phyloP scores from a whole-genome alignment of 2,329 filamentous ascomycete genomes.

The Claviceps sp. region DNA sequence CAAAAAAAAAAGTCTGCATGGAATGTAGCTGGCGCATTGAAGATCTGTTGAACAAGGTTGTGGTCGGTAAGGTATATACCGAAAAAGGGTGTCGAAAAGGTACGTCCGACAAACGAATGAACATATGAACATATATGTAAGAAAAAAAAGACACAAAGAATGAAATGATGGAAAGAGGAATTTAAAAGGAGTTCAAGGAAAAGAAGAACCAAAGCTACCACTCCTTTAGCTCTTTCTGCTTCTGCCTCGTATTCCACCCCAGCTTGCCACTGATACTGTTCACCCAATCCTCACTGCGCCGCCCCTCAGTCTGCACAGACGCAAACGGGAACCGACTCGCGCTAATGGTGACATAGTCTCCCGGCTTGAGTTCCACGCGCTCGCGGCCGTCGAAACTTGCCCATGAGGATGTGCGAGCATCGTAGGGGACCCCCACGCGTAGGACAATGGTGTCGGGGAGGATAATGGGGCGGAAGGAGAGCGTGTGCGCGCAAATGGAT shows the following conservation, averaged over 20 bases:
- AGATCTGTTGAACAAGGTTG: too few relatives aligned
- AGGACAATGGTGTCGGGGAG: slow-evolving; percentile 92
- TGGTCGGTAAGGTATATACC: too few relatives aligned
- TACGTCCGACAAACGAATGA: too few relatives aligned
- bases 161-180: too few relatives aligned
- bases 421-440: slow-evolving; percentile 85
- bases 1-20: too few relatives aligned
- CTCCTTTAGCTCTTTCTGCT: slow-evolving; percentile 50
- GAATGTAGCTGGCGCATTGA: too few relatives aligned
- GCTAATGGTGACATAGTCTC: slow-evolving; percentile 76
- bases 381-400: slow-evolving; percentile 96
- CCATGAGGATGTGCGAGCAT: slow-evolving; percentile 81
- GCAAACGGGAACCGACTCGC: slow-evolving; percentile 72
- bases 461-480: slow-evolving; percentile 94
- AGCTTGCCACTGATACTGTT: slow-evolving; percentile 68
- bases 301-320: slow-evolving; percentile 55
- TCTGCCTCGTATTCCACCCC: slow-evolving; percentile 69
- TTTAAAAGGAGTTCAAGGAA: not conserved
- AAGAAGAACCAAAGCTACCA: slow-evolving; percentile 18
- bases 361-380: slow-evolving; percentile 62
- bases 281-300: slow-evolving; percentile 65
- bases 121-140: too few relatives aligned
- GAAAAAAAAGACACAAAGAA: not conserved
- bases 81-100: too few relatives aligned
- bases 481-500: slow-evolving; percentile 85